Percentiles rank a stretch among this genome's conserved stretches.
These are phyloP conservation scores for Melanogaster broomeanus DNA, from an alignment of 768 basidiomycete genomes.

Conservation along the genomic window DNA sequence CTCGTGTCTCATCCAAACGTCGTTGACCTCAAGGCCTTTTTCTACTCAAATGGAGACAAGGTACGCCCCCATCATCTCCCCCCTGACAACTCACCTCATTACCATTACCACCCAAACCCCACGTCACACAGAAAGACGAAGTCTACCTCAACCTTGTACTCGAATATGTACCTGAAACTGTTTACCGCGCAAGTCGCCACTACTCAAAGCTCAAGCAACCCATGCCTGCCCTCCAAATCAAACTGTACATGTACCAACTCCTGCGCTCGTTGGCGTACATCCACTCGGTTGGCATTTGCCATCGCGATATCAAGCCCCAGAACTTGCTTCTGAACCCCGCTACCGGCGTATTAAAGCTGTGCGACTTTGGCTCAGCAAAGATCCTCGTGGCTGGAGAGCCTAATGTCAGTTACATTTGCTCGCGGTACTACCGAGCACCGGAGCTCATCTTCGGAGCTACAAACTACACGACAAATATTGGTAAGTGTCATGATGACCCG, in stretches of 20 bases:
- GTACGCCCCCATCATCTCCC: constrained; percentile 42
- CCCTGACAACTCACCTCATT: constrained; percentile 4
- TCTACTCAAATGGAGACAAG: constrained; percentile 99
- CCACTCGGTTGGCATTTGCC: constrained; percentile 98
- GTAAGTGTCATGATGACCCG: constrained; percentile 47
- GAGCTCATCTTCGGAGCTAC: constrained; percentile 99
- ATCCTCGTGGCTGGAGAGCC: constrained; percentile 97
- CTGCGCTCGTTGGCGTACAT: constrained; percentile 98
- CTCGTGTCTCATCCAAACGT: constrained; percentile 97
- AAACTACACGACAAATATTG: constrained; percentile 99
- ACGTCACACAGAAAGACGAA: constrained; percentile 84
- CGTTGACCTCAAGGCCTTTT: constrained; percentile 96
- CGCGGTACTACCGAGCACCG: constrained; percentile 97
- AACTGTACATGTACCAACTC: constrained; percentile 99
- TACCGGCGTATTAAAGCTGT: constrained; percentile 94
- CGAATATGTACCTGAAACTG: constrained; percentile 99
- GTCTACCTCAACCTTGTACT: constrained; percentile 99
- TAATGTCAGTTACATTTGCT: constrained; percentile 99
- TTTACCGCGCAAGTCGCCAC: constrained; percentile 97
- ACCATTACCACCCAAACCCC: constrained; percentile 2
- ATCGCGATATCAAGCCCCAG: constrained; percentile 99
- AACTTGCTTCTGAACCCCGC: constrained; percentile 96
- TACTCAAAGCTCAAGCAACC: constrained; percentile 99
- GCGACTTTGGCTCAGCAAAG: constrained; percentile 99
- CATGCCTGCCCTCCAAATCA: constrained; percentile 99